Evolutionary conservation across 2,329 filamentous ascomycete species (phyloP).

Genomic region (Zasmidium cellare): DNA sequence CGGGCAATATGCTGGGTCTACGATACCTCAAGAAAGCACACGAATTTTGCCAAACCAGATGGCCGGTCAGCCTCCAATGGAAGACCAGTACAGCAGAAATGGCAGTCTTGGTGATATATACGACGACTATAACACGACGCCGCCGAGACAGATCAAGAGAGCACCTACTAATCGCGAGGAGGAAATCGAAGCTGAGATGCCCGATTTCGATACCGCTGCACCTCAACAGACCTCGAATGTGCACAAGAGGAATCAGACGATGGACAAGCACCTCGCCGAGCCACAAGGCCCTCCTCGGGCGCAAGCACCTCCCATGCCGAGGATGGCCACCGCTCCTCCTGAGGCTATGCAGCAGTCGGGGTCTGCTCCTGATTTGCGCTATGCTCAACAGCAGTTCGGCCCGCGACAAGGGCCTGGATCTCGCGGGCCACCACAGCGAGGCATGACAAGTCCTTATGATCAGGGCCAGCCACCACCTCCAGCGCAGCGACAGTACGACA

Average conservation of each 20-base stretch:
- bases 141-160: constrained; percentile 11
- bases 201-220: constrained; percentile 58
- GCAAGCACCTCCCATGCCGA: constrained; percentile 8
- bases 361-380: constrained; percentile 16
- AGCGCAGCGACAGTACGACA: constrained; percentile 12
- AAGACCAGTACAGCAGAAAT: constrained; percentile 10
- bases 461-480: constrained; percentile 7
- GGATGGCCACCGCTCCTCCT: constrained; percentile 7
- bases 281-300: constrained; percentile 27
- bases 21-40: constrained; percentile 7
- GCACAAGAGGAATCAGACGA: constrained; percentile 30
- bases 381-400: constrained; percentile 12
- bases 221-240: constrained; percentile 28
- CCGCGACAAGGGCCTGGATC: constrained; percentile 5
- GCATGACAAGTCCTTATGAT: constrained; percentile 16
- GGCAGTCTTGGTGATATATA: constrained; percentile 19
- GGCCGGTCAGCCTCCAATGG: constrained; percentile 13
- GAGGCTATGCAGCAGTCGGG: constrained; percentile 16
- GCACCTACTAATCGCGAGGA: constrained; percentile 36
- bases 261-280: constrained; percentile 32
- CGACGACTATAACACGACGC: constrained; percentile 18
- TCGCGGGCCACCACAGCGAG: constrained; percentile 15
- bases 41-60: constrained; percentile 6
- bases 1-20: constrained; percentile 6
- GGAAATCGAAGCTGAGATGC: constrained; percentile 59